These are phyloP conservation scores for Fusarium sublunatum DNA, from an alignment of 2,329 filamentous ascomycete genomes.

Conservation along the genomic window DNA sequence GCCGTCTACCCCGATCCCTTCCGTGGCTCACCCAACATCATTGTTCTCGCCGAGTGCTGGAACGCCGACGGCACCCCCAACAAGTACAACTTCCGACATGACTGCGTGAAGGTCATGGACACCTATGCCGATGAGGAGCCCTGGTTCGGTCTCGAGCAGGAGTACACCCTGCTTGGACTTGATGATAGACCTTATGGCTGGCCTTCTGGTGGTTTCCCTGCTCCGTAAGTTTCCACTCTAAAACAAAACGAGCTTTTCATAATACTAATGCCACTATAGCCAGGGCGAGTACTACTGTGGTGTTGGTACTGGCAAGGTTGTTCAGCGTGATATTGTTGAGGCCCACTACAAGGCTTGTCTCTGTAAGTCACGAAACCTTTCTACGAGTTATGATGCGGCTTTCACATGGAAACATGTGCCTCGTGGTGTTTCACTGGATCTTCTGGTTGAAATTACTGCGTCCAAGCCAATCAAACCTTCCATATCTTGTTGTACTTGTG, in stretches of 20 bases:
- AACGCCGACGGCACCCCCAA: conserved; percentile 94
- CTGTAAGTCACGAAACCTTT: conserved; percentile 55
- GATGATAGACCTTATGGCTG: conserved; percentile 88
- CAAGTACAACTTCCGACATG: conserved; percentile 98
- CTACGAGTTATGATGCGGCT: no score
- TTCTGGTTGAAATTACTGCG: no score
- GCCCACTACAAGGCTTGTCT: conserved; percentile 71
- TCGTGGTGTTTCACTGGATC: no score
- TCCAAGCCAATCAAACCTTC: no score
- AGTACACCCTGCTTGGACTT: conserved; percentile 84
- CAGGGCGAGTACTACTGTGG: conserved; percentile 73
- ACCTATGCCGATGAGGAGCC: conserved; percentile 83
- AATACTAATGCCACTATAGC: conserved; percentile 38
- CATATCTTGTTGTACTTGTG: no score
- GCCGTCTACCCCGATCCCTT: conserved; percentile 93
- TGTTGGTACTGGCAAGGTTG: conserved; percentile 96
- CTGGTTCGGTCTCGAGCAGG: conserved; percentile 98
- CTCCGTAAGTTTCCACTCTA: conserved; percentile 61
- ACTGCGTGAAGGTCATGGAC: conserved; percentile 90
- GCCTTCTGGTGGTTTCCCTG: conserved; percentile 80
- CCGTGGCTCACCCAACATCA: conserved; percentile 88
- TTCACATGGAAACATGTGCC: no score
- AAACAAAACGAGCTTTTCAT: neutral
- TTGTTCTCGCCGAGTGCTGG: conserved; percentile 95
- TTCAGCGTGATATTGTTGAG: conserved; percentile 97